Evolutionary conservation across 768 basidiomycete species (phyloP).

Genomic region (Leccinum variicolor): DNA sequence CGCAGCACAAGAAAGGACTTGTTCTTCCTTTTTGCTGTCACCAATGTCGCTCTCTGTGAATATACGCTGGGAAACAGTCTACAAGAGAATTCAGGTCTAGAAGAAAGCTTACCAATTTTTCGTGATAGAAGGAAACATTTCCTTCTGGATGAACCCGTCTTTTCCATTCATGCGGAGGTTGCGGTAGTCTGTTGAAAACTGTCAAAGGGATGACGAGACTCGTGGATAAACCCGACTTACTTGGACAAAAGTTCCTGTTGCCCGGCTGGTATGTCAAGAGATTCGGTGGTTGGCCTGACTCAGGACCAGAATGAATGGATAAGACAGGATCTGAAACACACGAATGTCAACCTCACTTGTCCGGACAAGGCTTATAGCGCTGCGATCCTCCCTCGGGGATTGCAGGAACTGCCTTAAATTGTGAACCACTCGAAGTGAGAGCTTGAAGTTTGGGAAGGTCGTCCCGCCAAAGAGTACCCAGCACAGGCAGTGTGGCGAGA

Average conservation of each 20-base stretch:
- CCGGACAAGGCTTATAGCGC: conserved; percentile 4
- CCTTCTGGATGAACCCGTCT: conserved; percentile 14
- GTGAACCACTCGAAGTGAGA: neutral
- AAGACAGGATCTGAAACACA: neutral
- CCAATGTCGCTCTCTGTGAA: conserved; percentile 14
- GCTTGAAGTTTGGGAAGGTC: neutral
- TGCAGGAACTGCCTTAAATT: neutral
- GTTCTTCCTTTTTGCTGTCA: neutral
- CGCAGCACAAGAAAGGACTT: conserved; percentile 1
- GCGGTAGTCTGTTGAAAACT: neutral
- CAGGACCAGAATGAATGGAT: neutral
- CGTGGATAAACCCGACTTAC: neutral
- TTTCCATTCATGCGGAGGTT: conserved; percentile 1
- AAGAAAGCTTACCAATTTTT: conserved; percentile 5
- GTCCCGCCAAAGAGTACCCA: neutral
- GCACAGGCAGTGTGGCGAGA: conserved; percentile 2
- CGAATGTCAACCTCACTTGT: neutral
- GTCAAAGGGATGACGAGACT: neutral
- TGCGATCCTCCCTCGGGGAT: conserved; percentile 10
- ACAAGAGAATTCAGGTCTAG: neutral
- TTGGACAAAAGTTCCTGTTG: conserved; percentile 3
- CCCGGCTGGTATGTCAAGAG: conserved; percentile 4
- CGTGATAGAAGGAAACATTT: conserved; percentile 8
- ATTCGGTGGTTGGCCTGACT: neutral
- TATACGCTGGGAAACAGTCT: conserved; percentile 6